Evolutionary conservation across 129 eudicot genomes (phyloP).

Genomic region (Scalesia atractyloides): DNA sequence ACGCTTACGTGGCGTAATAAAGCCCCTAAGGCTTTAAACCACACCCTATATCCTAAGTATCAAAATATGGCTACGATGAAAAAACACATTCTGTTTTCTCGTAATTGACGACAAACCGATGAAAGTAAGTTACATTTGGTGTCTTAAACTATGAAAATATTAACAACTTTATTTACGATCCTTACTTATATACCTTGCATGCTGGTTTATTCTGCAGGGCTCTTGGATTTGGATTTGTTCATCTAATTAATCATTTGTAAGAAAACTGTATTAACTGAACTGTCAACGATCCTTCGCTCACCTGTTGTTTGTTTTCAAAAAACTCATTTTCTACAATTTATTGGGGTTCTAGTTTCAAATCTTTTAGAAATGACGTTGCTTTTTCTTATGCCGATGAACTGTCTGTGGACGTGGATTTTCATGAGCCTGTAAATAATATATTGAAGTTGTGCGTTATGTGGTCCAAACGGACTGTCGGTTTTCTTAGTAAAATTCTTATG

Average conservation of each 20-base stretch:
- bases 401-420: background rate
- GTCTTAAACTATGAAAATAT: background rate
- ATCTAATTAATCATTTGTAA: slow-evolving; percentile 17
- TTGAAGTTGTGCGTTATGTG: background rate
- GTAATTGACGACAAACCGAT: background rate
- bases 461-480: no score
- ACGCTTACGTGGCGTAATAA: no score
- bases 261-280: slow-evolving; percentile 7
- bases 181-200: background rate
- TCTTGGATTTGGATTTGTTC: slow-evolving; percentile 17
- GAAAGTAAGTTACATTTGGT: background rate
- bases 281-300: background rate
- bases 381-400: background rate
- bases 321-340: slow-evolving; percentile 13
- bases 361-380: slow-evolving; percentile 1
- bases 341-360: background rate
- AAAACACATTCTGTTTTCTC: background rate
- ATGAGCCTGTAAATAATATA: background rate
- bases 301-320: background rate
- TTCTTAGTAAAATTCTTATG: no score
- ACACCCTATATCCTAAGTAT: no score
- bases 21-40: no score
- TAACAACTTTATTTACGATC: background rate
- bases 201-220: slow-evolving; percentile 12
- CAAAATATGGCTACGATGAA: no score